Evolutionary conservation across 2,329 filamentous ascomycete genomes (phyloP), one percentile per base, ranked within the genome.

Genomic region (Fusarium tjaetaba): DNA sequence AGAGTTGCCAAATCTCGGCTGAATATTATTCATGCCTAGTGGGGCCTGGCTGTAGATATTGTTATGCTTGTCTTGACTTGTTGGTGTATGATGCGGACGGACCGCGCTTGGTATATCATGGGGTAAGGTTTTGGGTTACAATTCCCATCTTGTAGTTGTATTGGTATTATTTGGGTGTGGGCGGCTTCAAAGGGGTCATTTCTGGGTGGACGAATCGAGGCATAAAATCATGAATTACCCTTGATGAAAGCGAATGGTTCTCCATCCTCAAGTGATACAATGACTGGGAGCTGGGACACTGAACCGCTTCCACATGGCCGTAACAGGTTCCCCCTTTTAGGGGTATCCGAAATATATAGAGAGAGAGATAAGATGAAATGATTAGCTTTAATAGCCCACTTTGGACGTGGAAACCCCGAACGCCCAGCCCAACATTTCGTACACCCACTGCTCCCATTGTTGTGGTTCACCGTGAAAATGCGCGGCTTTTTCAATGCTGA

Each of bases 21-120:
- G 51, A 60, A 57, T 45, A 45, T 51, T 51, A 34, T 39, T 61
- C 56, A 61, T 57, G 59, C 58, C 45, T 64, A 48, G 61, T 71
- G 57, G 72, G 72, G 73, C 64, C 70, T 76, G 73, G 65, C 43
- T 75, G 71, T 76, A 78, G 71, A 75, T 73, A 75, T 68, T 66
- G 61, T 67, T 71, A 71, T 71, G 69, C 60, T 71, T 72, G 68
- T 73, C 57, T 74, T 74, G 65, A 73, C n/a, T 65, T 53, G 61
- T 73, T 74, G 76, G 74, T 77, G 73, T 75, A 78, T 62, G 72
- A 72, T 70, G 68, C 55, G 69, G 76, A 72, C 48, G 69, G 76
- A 63, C 58, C 63, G 61, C 53, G 34, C 57, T 74, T 79, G 72
- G 77, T 65, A 77, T 76, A 77, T 67, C 71, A 74, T 63, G 38